Evolutionary conservation across 139 green algal species (phyloP).

Genomic region (Chlamydomonas sp.): DNA sequence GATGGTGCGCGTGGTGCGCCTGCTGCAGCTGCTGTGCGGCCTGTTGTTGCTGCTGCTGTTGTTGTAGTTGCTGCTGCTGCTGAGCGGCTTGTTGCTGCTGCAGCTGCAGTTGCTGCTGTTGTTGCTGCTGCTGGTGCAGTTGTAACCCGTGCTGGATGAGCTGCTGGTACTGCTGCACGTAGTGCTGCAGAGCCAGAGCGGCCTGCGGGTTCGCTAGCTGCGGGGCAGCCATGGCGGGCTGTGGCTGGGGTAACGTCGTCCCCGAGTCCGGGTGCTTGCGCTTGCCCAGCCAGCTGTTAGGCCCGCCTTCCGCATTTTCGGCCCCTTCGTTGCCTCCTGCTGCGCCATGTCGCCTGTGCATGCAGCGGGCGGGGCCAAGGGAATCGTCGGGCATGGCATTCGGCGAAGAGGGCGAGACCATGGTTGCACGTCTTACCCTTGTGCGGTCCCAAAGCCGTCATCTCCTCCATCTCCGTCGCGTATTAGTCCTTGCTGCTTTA

Average conservation of each 20-base stretch:
- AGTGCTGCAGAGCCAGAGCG: slow-evolving; percentile 18
- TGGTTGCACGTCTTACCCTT: not conserved
- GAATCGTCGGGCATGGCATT: not conserved
- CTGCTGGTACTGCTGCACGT: slow-evolving; percentile 39
- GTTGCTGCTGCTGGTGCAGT: slow-evolving; percentile 32
- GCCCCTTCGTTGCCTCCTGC: not conserved
- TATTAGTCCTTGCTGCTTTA: slow-evolving; percentile 62
- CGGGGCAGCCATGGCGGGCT: too few relatives aligned
- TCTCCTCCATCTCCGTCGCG: slow-evolving; percentile 1
- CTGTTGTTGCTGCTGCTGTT: not conserved
- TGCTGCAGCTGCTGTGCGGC: slow-evolving; percentile 19
- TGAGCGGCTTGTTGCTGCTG: slow-evolving; percentile 28
- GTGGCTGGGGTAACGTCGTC: too few relatives aligned
- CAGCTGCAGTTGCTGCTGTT: not conserved
- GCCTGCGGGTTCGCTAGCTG: too few relatives aligned
- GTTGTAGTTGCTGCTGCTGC: not conserved
- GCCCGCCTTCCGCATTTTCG: not conserved
- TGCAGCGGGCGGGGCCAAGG: not conserved
- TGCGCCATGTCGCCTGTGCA: not conserved
- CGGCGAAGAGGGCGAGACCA: not conserved
- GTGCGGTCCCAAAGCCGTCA: not conserved
- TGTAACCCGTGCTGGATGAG: slow-evolving; percentile 32
- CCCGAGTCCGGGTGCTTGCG: slow-evolving; percentile 5
- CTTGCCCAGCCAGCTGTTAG: slow-evolving; percentile 29
- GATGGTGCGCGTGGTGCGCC: slow-evolving; percentile 11